phyloP scores from a whole-genome alignment of 768 basidiomycete species.

The Mycena floridula region DNA sequence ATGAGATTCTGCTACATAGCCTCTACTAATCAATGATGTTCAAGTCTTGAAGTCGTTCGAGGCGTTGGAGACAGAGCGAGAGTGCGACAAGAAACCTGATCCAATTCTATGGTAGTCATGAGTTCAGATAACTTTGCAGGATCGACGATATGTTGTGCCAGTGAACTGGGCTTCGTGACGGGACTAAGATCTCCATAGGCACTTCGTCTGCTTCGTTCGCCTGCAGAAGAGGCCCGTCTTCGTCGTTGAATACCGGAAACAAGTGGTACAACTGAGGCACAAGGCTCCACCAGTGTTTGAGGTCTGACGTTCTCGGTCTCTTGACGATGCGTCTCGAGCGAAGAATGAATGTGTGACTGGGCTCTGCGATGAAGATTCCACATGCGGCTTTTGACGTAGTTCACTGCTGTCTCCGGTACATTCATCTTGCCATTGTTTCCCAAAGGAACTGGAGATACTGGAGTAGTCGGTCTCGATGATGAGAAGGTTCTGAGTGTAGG shows the following conservation, averaged over 20 bases:
- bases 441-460: no score
- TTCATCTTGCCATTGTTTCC: neutral
- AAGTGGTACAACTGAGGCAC: no score
- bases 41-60: neutral
- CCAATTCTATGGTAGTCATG: slow-evolving; percentile 5
- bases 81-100: neutral
- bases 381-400: slow-evolving; percentile 3
- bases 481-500: slow-evolving; percentile 17
- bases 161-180: neutral
- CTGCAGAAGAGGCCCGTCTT: slow-evolving; percentile 42
- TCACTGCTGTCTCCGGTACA: neutral
- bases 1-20: no score
- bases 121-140: slow-evolving; percentile 19
- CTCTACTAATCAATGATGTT: neutral
- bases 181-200: neutral
- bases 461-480: neutral
- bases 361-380: slow-evolving; percentile 24
- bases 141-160: slow-evolving; percentile 18
- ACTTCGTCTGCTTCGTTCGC: slow-evolving; percentile 22
- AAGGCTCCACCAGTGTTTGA: neutral
- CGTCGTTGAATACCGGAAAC: slow-evolving; percentile 16
- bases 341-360: slow-evolving; percentile 16
- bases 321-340: neutral
- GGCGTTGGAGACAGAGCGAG: slow-evolving; percentile 6
- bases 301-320: slow-evolving; percentile 1